Percentiles rank a stretch among this genome's conserved stretches.
Evolutionary conservation across 345 rosid species (phyloP).

Genomic region (Citrus trifoliata): DNA sequence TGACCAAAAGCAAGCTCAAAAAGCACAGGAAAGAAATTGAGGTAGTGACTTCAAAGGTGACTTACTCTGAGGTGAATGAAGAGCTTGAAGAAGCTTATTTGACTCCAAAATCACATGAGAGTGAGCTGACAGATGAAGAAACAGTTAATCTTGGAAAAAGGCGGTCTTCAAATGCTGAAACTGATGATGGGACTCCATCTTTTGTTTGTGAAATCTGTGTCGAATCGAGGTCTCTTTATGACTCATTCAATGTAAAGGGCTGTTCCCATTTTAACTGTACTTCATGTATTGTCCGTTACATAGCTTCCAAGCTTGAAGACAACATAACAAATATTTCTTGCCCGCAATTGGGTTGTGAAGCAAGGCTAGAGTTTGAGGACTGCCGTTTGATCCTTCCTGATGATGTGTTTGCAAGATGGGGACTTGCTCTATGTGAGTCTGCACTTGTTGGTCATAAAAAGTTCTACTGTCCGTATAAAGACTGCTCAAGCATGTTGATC

Average conservation of each 20-base stretch:
- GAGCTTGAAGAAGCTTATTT: background rate
- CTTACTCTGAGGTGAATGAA: background rate
- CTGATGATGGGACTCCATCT: background rate
- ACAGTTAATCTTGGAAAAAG: background rate
- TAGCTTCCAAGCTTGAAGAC: slow-evolving; percentile 48
- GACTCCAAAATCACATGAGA: background rate
- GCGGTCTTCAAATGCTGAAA: background rate
- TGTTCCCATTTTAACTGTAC: slow-evolving; percentile 52
- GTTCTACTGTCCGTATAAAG: slow-evolving; percentile 54
- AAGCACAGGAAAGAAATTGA: background rate
- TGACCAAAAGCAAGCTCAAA: background rate
- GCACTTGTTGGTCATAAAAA: slow-evolving; percentile 26
- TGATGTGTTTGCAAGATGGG: slow-evolving; percentile 48
- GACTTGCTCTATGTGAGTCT: slow-evolving; percentile 49
- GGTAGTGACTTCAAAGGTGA: background rate
- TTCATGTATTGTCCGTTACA: slow-evolving; percentile 41
- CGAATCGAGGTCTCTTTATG: slow-evolving; percentile 26
- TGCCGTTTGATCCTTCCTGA: slow-evolving; percentile 38
- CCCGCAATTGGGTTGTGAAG: slow-evolving; percentile 33
- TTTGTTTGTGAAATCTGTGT: slow-evolving; percentile 46
- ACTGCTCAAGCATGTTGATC: slow-evolving; percentile 42
- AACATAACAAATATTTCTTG: slow-evolving; percentile 28
- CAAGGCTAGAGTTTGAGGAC: slow-evolving; percentile 30
- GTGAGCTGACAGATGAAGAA: background rate
- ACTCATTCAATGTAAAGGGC: slow-evolving; percentile 35